These are phyloP conservation scores for Lactarius tabidus DNA, from an alignment of 768 basidiomycete species.

Conservation along the genomic window DNA sequence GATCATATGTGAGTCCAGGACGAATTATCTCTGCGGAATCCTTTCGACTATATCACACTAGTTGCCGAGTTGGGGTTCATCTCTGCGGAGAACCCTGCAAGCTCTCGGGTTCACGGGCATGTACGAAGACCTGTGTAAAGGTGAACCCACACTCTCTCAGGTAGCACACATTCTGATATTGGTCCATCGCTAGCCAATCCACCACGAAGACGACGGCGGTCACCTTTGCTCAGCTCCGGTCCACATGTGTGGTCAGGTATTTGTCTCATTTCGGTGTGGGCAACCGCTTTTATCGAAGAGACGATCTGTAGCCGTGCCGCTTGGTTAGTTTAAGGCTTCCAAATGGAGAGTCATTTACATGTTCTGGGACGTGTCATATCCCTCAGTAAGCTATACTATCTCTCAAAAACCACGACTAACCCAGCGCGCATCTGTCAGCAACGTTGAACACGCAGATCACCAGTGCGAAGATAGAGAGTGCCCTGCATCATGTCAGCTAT, in stretches of 20 bases:
- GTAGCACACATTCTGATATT: not conserved
- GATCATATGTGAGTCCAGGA: constrained; percentile 44
- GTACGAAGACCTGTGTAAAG: constrained; percentile 29
- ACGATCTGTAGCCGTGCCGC: constrained; percentile 6
- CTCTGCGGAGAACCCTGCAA: constrained; percentile 50
- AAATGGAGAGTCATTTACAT: not conserved
- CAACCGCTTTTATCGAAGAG: constrained; percentile 24
- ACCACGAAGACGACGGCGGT: constrained; percentile 38
- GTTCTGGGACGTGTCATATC: not conserved
- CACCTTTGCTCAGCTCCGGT: constrained; percentile 52
- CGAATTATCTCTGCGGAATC: not conserved
- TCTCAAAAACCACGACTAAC: not conserved
- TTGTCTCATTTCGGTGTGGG: not conserved
- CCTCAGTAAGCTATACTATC: not conserved
- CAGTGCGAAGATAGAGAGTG: constrained; percentile 49
- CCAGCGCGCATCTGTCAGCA: constrained; percentile 31
- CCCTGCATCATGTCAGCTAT: constrained; percentile 50
- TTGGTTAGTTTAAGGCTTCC: not conserved
- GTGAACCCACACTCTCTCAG: constrained; percentile 38
- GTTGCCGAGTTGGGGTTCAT: constrained; percentile 43
- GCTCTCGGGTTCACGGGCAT: constrained; percentile 45
- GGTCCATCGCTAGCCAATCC: too few relatives aligned
- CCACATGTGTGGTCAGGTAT: constrained; percentile 54
- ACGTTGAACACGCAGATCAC: constrained; percentile 43
- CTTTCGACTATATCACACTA: constrained; percentile 25